A percentile compares a stretch with the other conserved stretches of the same genome.
These are phyloP conservation scores for Fonsecaea nubica DNA, from an alignment of 2,329 filamentous ascomycete species.

Conservation along the genomic window DNA sequence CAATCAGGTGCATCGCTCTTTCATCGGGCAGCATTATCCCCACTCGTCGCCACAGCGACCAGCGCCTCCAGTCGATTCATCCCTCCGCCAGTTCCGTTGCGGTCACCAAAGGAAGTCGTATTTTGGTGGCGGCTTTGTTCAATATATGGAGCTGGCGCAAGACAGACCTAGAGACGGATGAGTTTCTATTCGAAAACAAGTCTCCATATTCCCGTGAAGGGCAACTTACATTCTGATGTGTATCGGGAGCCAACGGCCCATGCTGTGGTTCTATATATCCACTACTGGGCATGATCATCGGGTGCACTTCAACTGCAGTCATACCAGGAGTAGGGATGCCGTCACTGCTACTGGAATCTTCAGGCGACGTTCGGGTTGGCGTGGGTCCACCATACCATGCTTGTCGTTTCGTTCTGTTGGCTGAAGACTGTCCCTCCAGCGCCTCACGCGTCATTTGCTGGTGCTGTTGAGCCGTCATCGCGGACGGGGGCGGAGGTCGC, in stretches of 20 bases:
- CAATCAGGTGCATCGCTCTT: not conserved
- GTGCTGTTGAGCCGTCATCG: constrained; percentile 34
- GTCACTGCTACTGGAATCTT: constrained; percentile 58
- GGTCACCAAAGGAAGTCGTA: constrained; percentile 31
- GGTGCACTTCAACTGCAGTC: constrained; percentile 56
- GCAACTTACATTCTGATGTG: constrained; percentile 50
- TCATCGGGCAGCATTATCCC: constrained; percentile 46
- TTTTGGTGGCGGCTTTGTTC: constrained; percentile 23
- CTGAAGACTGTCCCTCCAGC: constrained; percentile 27
- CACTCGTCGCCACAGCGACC: constrained; percentile 58
- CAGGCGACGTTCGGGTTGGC: constrained; percentile 51
- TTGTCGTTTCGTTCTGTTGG: constrained; percentile 42
- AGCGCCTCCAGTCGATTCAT: constrained; percentile 59
- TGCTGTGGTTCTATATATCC: constrained; percentile 55
- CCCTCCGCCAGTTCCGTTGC: constrained; percentile 44
- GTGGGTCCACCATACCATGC: constrained; percentile 46
- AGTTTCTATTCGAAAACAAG: constrained; percentile 42
- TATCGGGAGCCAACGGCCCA: constrained; percentile 45
- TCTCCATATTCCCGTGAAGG: not conserved
- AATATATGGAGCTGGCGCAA: constrained; percentile 34
- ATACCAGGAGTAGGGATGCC: constrained; percentile 56
- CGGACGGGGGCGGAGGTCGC: constrained; percentile 30
- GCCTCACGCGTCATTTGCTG: constrained; percentile 38
- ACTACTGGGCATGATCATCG: constrained; percentile 56
- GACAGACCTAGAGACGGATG: constrained; percentile 39